Base-by-base conservation (phyloP, 139 green algal genomes). In the Chlorella ohadii region DNA sequence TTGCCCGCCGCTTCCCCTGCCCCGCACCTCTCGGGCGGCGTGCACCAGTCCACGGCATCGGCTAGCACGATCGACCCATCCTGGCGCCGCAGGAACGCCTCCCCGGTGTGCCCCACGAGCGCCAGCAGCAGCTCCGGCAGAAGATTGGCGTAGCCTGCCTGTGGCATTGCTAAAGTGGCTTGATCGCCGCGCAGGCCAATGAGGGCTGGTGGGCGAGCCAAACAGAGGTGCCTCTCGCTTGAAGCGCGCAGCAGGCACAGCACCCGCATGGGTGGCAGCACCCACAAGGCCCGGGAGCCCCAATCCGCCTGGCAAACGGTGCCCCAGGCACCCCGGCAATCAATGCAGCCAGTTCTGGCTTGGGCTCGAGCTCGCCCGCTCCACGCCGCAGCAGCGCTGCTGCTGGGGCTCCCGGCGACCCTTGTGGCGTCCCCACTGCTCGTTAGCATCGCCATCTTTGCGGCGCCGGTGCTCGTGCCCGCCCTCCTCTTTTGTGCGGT, bases 111-210 rank as follows among this genome's bases (percentile, higher is more conserved):
- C 22, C 96, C 96, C 9, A 96, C 57, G 20, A 98, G 84, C 9
- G 91, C 91, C 41, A 97, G 81, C 31, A 98, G 83, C 70, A 98
- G 87, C 87, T 98, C 96, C 31, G 94, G 90, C 13, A 97, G 70
- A 0, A 98, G 68, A 31, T 90, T 90, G 36, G 76, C 57, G 17
- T 59, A 59, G 51, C 51, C 51, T 13, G 51, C 51, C 51, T 59
- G 51, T 13, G 11, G 51, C 51, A 59, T 59, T 59, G 51, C 51
- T 20, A 19, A 59, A 59, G 15, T 13, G 11, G 51, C 19, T 22
- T 59, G 51, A 59, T 59, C 51, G 51, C 51, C 11, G 51, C 51
- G 51, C 2, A 13, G 51, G 22, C 12, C 51, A 19, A 22, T 22
- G 51, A 13, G 12, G 15, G 11, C 51, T 3, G 11, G 51, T 22